A percentile compares a stretch with the other conserved stretches of the same genome.
Evolutionary conservation across 495 filamentous ascomycete species (phyloP).

Genomic region (Tuber brumale): DNA sequence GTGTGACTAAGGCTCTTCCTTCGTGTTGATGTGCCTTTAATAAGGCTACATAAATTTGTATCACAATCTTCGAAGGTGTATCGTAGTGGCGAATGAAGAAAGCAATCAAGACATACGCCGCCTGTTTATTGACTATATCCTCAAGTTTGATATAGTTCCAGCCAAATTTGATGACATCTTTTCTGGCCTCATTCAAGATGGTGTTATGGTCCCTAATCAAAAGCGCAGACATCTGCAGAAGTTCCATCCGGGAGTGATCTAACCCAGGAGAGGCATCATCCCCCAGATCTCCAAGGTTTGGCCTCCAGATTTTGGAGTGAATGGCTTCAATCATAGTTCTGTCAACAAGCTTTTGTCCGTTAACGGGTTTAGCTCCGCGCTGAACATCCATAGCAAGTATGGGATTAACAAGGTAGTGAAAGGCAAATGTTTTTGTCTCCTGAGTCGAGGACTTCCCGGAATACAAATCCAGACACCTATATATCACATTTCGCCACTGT

Average conservation of each 20-base stretch:
- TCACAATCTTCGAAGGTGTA: conserved; percentile 90
- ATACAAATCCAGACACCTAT: conserved; percentile 83
- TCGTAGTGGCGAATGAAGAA: conserved; percentile 98
- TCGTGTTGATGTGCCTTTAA: conserved; percentile 91
- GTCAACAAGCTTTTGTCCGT: conserved; percentile 72
- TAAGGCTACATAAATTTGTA: conserved; percentile 84
- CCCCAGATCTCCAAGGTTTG: conserved; percentile 70
- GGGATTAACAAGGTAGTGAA: conserved; percentile 88
- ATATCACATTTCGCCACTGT: conserved; percentile 75
- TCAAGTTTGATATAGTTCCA: conserved; percentile 98
- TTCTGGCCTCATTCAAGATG: conserved; percentile 80
- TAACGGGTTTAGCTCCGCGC: conserved; percentile 47
- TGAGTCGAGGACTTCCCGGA: conserved; percentile 68
- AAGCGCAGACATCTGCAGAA: conserved; percentile 88
- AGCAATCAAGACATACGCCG: conserved; percentile 90
- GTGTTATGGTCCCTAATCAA: conserved; percentile 86
- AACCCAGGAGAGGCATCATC: conserved; percentile 82
- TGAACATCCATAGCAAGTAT: conserved; percentile 92
- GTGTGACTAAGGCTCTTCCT: conserved; percentile 82
- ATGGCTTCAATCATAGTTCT: conserved; percentile 83
- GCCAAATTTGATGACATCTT: conserved; percentile 97
- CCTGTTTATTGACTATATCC: conserved; percentile 98
- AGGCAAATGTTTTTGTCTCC: conserved; percentile 85
- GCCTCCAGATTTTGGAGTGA: conserved; percentile 89
- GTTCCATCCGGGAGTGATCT: conserved; percentile 92